Percentiles rank a stretch among this genome's conserved stretches.
Evolutionary conservation across 345 rosid genomes (phyloP).

Genomic region (Fremontodendron californicum): DNA sequence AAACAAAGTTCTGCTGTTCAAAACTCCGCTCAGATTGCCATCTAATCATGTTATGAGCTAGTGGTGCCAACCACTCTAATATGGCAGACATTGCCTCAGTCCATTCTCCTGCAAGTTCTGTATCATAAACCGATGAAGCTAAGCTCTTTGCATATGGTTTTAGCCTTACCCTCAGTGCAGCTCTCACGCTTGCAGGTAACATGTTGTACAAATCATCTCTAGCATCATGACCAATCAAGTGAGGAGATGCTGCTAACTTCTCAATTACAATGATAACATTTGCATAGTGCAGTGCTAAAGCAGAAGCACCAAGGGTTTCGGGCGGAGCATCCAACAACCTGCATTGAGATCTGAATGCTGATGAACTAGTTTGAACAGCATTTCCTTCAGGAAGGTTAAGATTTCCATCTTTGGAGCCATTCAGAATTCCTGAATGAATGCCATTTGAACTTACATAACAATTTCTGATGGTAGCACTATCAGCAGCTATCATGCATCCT

Average conservation of each 20-base stretch:
- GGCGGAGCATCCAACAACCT: constrained; percentile 60
- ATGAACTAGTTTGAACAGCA: constrained; percentile 21
- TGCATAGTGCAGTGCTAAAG: constrained; percentile 88
- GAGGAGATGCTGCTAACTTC: constrained; percentile 86
- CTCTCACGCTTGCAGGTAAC: constrained; percentile 77
- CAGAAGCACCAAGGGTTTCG: constrained; percentile 76
- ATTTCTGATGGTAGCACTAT: constrained; percentile 37
- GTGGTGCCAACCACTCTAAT: constrained; percentile 88
- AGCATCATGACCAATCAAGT: constrained; percentile 88
- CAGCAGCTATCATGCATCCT: constrained; percentile 55
- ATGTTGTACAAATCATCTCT: constrained; percentile 90
- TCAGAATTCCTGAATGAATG: constrained; percentile 25
- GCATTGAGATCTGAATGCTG: constrained; percentile 33
- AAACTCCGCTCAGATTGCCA: constrained; percentile 94
- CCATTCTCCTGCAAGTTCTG: constrained; percentile 75
- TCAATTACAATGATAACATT: constrained; percentile 82
- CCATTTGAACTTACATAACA: constrained; percentile 26
- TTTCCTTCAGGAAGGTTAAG: constrained; percentile 15
- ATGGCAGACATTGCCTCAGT: constrained; percentile 62
- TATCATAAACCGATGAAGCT: constrained; percentile 51
- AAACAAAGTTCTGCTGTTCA: constrained; percentile 83
- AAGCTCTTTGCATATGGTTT: constrained; percentile 69
- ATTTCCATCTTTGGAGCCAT: constrained; percentile 37
- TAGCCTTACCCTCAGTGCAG: constrained; percentile 58
- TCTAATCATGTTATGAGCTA: constrained; percentile 92